These are phyloP conservation scores for Chiua virens DNA, from an alignment of 768 basidiomycete species.

Conservation along the genomic window DNA sequence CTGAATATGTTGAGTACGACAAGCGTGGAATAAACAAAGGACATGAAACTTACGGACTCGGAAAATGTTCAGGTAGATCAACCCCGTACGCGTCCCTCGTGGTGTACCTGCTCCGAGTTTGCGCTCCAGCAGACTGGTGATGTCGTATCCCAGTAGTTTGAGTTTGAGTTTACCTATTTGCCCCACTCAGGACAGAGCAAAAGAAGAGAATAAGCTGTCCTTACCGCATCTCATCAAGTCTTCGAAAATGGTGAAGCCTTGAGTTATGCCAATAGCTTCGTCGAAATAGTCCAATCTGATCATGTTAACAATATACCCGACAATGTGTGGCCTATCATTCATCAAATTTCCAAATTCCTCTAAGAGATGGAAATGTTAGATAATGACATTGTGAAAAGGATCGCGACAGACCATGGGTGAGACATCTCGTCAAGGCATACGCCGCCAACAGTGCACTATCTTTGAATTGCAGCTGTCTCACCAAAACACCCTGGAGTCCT, in stretches of 20 bases:
- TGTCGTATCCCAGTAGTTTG: constrained; percentile 8
- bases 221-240: constrained; percentile 11
- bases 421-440: constrained; percentile 13
- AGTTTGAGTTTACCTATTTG: constrained; percentile 4
- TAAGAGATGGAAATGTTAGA: background rate
- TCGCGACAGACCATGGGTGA: constrained; percentile 4
- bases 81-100: constrained; percentile 13
- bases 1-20: background rate
- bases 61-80: constrained; percentile 14
- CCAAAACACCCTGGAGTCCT: constrained; percentile 3
- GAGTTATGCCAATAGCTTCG: constrained; percentile 22
- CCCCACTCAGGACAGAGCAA: background rate
- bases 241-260: constrained; percentile 19
- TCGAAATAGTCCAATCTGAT: constrained; percentile 24
- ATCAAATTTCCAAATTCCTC: constrained; percentile 1
- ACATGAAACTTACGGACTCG: constrained; percentile 1
- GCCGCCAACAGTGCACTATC: constrained; percentile 16
- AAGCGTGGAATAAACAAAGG: background rate
- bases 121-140: constrained; percentile 6
- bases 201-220: background rate
- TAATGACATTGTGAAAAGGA: background rate
- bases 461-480: constrained; percentile 10
- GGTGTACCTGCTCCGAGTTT: constrained; percentile 12
- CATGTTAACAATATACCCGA: constrained; percentile 23
- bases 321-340: background rate